Percentiles rank a stretch among this genome's conserved stretches.
Evolutionary conservation across 768 basidiomycete species (phyloP).

Genomic region (Hebeloma cylindrosporum): DNA sequence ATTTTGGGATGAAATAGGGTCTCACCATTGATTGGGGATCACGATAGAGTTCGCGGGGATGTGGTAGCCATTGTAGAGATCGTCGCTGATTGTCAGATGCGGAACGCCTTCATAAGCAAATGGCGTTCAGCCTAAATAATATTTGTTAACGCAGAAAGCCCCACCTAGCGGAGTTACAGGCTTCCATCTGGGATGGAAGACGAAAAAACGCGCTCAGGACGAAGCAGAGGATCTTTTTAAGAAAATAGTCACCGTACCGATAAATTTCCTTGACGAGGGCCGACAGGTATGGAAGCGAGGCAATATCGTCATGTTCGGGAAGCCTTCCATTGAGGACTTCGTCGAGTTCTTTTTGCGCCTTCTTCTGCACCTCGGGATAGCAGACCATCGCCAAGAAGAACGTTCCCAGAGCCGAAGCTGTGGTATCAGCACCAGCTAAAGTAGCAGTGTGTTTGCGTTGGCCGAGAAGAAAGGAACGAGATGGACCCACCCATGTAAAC

Average conservation of each 20-base stretch:
- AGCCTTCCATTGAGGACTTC: conserved; percentile 27
- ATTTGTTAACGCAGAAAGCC: background rate
- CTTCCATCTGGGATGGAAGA: too few relatives aligned
- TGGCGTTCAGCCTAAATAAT: background rate
- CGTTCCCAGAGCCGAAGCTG: conserved; percentile 18
- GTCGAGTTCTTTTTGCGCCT: conserved; percentile 38
- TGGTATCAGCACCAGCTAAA: conserved; percentile 17
- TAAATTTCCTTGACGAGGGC: conserved; percentile 35
- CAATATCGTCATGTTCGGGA: conserved; percentile 33
- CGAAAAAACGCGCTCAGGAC: too few relatives aligned
- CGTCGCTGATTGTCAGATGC: conserved; percentile 35
- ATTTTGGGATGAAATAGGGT: background rate
- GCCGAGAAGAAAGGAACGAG: too few relatives aligned
- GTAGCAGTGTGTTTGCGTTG: background rate
- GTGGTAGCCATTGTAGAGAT: conserved; percentile 41
- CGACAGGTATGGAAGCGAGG: conserved; percentile 35
- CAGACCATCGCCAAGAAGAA: conserved; percentile 40
- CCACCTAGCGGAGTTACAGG: background rate
- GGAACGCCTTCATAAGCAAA: conserved; percentile 24
- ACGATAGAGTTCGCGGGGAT: conserved; percentile 42
- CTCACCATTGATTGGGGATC: conserved; percentile 34
- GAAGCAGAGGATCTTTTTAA: too few relatives aligned
- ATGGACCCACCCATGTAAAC: conserved; percentile 26
- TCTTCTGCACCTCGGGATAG: conserved; percentile 35
- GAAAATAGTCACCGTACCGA: too few relatives aligned